A percentile compares a stretch with the other conserved stretches of the same genome.
Evolutionary conservation across 73 alveolate genomes (phyloP).

Genomic region (Tetrahymena elliotti): DNA sequence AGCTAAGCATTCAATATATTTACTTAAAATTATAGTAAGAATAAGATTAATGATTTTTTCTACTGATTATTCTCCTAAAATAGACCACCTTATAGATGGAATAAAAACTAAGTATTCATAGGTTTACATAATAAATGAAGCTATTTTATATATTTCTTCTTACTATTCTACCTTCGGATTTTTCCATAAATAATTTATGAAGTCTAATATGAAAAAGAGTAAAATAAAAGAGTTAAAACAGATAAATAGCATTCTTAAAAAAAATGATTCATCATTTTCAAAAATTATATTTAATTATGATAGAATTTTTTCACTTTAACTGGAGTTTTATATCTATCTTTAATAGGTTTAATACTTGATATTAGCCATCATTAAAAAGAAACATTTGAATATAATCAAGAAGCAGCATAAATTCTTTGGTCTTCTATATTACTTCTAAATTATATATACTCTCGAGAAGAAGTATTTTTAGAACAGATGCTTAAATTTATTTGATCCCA

Average conservation of each 20-base stretch:
- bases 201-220: neutral
- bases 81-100: neutral
- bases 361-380: neutral
- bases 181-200: neutral
- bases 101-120: neutral
- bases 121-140: neutral
- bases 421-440: neutral
- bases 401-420: neutral
- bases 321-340: neutral
- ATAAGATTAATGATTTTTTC: neutral
- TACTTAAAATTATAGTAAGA: neutral
- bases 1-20: neutral
- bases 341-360: neutral
- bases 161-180: neutral
- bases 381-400: neutral
- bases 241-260: neutral
- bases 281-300: neutral
- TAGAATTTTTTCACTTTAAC: neutral
- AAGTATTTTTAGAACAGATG: neutral
- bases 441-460: neutral
- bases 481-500: neutral
- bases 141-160: neutral
- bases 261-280: neutral
- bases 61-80: neutral
- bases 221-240: neutral